Evolutionary conservation across 2,329 filamentous ascomycete species (phyloP).

Genomic region (Penicillium sp.): DNA sequence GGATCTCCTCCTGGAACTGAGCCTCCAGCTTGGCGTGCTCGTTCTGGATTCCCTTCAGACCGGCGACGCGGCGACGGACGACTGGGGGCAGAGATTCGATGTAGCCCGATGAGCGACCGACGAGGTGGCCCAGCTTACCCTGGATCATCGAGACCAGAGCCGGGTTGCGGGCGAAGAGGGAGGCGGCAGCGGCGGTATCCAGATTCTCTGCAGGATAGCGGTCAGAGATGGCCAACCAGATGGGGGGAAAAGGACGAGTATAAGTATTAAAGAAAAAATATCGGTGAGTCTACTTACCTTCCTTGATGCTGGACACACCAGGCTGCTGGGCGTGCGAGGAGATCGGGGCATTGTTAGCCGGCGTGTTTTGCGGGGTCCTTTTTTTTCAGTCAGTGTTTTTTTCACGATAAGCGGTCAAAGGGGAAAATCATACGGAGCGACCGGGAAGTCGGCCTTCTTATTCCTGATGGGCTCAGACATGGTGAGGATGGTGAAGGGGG

Average conservation of each 20-base stretch:
- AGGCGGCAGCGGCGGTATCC: conserved; percentile 78
- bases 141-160: conserved; percentile 96
- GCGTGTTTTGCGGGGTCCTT: conserved; percentile 97
- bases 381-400: conserved; percentile 23
- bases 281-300: conserved; percentile 61
- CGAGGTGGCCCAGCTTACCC: conserved; percentile 85
- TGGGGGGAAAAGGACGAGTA: neutral
- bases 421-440: conserved; percentile 56
- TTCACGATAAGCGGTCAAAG: conserved; percentile 22
- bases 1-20: conserved; percentile 96
- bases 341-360: conserved; percentile 90
- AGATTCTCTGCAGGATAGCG: conserved; percentile 65
- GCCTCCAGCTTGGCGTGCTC: conserved; percentile 98
- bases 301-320: conserved; percentile 88
- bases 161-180: conserved; percentile 92
- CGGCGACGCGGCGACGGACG: conserved; percentile 88
- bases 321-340: conserved; percentile 96
- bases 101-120: conserved; percentile 94
- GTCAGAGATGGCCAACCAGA: conserved; percentile 5
- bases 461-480: conserved; percentile 67
- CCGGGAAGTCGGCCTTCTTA: conserved; percentile 57
- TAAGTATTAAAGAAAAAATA: neutral
- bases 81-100: conserved; percentile 88
- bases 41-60: conserved; percentile 96
- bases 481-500: conserved; percentile 10